Percentiles rank a stretch among this genome's conserved stretches.
phyloP scores from a whole-genome alignment of 2,329 filamentous ascomycete genomes.

The Stachybotrys elegans region DNA sequence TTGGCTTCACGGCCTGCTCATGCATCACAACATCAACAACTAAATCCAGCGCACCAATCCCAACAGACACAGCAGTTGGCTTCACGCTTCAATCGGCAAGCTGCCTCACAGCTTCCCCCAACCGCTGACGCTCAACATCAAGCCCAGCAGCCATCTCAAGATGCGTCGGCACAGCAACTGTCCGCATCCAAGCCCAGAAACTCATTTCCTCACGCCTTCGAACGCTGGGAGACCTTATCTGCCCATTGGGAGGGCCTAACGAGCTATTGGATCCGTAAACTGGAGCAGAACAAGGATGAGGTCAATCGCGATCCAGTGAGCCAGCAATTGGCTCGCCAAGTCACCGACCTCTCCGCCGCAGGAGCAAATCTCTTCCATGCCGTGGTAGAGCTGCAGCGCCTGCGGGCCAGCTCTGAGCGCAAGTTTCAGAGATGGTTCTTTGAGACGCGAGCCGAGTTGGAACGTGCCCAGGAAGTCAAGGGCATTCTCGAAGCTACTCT shows the following conservation, averaged over 20 bases:
- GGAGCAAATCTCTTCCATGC: slow-evolving; percentile 97
- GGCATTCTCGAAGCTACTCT: slow-evolving; percentile 73
- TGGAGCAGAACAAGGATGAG: slow-evolving; percentile 87
- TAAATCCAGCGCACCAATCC: slow-evolving; percentile 20
- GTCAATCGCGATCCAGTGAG: slow-evolving; percentile 77
- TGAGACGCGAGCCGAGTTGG: slow-evolving; percentile 83
- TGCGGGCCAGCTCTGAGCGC: slow-evolving; percentile 90
- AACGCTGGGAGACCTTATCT: slow-evolving; percentile 93
- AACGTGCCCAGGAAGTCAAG: slow-evolving; percentile 76
- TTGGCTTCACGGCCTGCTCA: slow-evolving; percentile 10
- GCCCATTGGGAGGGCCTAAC: slow-evolving; percentile 98
- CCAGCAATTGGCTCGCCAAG: slow-evolving; percentile 85
- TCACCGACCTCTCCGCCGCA: slow-evolving; percentile 94
- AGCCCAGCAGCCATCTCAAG: no score
- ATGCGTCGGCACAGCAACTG: slow-evolving; percentile 12
- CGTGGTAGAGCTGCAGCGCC: slow-evolving; percentile 88
- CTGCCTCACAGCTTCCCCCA: no score
- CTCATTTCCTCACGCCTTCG: slow-evolving; percentile 92
- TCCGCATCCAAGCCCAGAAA: slow-evolving; percentile 46
- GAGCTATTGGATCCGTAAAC: slow-evolving; percentile 90
- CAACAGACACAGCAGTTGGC: no score
- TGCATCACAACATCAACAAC: slow-evolving; percentile 9
- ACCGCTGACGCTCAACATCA: no score
- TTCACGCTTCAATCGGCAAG: no score
- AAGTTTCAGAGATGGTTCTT: slow-evolving; percentile 99